Base-by-base conservation (phyloP, 306 rosid genomes). In the Cicer judaicum region DNA sequence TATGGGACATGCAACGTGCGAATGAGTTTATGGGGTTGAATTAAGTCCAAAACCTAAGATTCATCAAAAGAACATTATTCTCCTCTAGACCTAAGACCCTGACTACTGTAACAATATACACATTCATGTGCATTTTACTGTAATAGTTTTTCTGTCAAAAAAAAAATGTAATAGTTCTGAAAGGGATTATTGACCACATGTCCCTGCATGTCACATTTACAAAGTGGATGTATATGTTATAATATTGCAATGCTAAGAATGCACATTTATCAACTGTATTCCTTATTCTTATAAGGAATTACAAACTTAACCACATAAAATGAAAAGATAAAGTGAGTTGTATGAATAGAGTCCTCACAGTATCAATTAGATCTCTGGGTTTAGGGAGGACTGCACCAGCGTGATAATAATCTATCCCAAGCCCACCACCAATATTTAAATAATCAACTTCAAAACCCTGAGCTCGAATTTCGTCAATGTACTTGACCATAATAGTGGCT, bases 351-450 rank as follows among this genome's bases (percentile, higher is more conserved):
- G 50, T 72, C 70, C 90, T 80, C 79, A 94, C 96, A 11, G 97
- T 94, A 74, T 94, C 84, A 64, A 94, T 92, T 64, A 94, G 95
- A 86, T 92, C 97, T 74, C 88, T 87, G 18, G 98, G 97, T 48
- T 84, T 82, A 5, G 97, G 98, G 85, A 91, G 97, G 65, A 94
- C 24, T 2, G 92, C 93, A 66, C 88, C 95, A 70, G 97, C 8
- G 70, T 91, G 98, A 87, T 91, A 85, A 80, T 91, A 94, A 80
- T 91, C 98, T 38, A 94, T 91, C 64, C 97, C 98, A 75, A 94
- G 95, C 49, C 98, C 98, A 68, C 98, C 97, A 44, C 97, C 97
- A 77, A 94, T 91, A 78, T 91, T 94, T 74, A 94, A 81, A 85
- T 90, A 91, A 78, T 91, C 73, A 71, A 94, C 85, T 79, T 94